These are phyloP conservation scores for Colletotrichum scovillei DNA, from an alignment of 2,329 filamentous ascomycete genomes.

Conservation along the genomic window DNA sequence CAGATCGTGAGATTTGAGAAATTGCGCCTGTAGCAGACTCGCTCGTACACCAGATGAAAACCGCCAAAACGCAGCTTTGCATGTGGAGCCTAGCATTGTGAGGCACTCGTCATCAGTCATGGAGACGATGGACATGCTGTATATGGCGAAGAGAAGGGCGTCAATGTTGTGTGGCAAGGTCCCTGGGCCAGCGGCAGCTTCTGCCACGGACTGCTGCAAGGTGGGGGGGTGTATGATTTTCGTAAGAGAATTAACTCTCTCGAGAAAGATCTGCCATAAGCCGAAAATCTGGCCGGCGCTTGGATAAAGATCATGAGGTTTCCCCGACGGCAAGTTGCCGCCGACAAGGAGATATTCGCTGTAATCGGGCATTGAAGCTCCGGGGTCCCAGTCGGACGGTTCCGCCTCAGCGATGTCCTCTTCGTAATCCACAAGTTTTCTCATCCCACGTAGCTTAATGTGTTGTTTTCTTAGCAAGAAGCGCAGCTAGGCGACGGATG, in stretches of 20 bases:
- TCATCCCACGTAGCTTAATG: slow-evolving; percentile 12
- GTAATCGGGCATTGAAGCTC: slow-evolving; percentile 30
- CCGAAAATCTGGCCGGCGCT: slow-evolving; percentile 50
- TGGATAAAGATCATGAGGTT: slow-evolving; percentile 17
- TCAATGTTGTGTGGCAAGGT: slow-evolving; percentile 49
- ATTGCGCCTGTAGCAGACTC: slow-evolving; percentile 62
- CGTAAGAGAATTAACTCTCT: slow-evolving; percentile 79
- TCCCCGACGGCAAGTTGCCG: background rate
- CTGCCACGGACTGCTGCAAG: slow-evolving; percentile 43
- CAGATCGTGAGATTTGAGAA: slow-evolving; percentile 68
- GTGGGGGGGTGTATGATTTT: slow-evolving; percentile 79
- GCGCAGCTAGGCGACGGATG: too few species aligned
- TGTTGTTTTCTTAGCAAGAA: background rate
- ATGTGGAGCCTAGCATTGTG: slow-evolving; percentile 58
- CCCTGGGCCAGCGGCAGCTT: slow-evolving; percentile 41
- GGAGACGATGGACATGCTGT: slow-evolving; percentile 67
- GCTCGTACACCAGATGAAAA: slow-evolving; percentile 63
- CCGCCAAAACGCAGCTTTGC: slow-evolving; percentile 59
- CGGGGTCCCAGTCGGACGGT: slow-evolving; percentile 15
- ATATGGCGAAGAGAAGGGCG: slow-evolving; percentile 74
- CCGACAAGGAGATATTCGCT: slow-evolving; percentile 23
- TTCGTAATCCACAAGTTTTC: slow-evolving; percentile 11
- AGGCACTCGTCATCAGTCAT: slow-evolving; percentile 68
- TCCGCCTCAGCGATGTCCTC: background rate
- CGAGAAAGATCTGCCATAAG: slow-evolving; percentile 79